Base-by-base conservation (phyloP, 1,284 basidiomycete species). In the Dichomitus squalens region DNA sequence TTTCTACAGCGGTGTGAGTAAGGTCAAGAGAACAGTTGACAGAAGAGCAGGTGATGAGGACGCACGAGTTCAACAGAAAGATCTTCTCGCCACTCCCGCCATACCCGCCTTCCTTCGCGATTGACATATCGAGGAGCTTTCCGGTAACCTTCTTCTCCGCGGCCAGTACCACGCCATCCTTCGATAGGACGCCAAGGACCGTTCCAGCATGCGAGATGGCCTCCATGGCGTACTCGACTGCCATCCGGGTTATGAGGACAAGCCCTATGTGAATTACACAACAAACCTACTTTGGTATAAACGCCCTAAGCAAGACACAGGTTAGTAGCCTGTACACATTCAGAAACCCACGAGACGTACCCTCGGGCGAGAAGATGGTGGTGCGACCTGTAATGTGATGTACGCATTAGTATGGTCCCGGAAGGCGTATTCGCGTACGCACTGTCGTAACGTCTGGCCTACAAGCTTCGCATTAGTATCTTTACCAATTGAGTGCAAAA, bases 91-190 rank as follows among this genome's bases (percentile, higher is more conserved):
- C 94, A 66, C 94, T 96, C 18, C 90, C 95, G 31, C 94, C 94
- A 66, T 95, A 95, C 25, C 93, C 92, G 25, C 90, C 91, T 58
- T 93, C 93, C 72, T 95, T 95, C 53, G 86, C 82, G 48, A 84
- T 83, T 27, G 90, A 90, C 40, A 95, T 82, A 76, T 99, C 96
- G 58, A 99, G 84, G 44, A 99, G 86, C 76, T 99, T 99, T 49
- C 95, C 95, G 0, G 97, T 98, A 39, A 99, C 95, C 77, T 97
- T 97, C 87, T 99, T 99, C 82, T 99, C 96, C 7, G 96, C 96
- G 0, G 95, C 96, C n/a, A 99, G 83, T 2, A 98, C 95, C 36
- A 99, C 93, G 1, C 97, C 96, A 66, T 96, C 94, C 70, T 92
- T 94, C 20, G 95, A 93, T n/a, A 97, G 82, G 53, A 98, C 90